Percentiles rank a stretch among this genome's conserved stretches.
phyloP scores from a whole-genome alignment of 176 grass and related monocot species.

The Pontederia crassipes region DNA sequence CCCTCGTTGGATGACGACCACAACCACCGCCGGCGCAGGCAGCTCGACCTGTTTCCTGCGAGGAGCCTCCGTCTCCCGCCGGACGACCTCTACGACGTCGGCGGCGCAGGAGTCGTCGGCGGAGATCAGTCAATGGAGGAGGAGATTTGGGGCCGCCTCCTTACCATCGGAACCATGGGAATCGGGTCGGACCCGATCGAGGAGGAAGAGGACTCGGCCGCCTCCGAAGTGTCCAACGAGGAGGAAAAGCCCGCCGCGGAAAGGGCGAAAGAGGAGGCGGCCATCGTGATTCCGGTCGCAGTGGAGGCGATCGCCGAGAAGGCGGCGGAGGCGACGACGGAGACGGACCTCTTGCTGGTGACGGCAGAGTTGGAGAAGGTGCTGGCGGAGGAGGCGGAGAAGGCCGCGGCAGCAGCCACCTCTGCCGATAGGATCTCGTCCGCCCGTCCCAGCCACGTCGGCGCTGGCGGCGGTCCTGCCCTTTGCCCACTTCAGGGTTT shows the following conservation, averaged over 20 bases:
- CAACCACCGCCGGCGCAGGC: slow-evolving; percentile 31
- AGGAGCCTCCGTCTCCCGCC: slow-evolving; percentile 14
- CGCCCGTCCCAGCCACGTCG: slow-evolving; percentile 61
- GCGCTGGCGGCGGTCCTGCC: slow-evolving; percentile 10
- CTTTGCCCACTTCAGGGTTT: slow-evolving; percentile 78
- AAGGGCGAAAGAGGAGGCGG: slow-evolving; percentile 11
- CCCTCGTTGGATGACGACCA: slow-evolving; percentile 30
- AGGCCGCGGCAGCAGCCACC: slow-evolving; percentile 10
- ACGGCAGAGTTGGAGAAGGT: slow-evolving; percentile 88
- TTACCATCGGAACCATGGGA: slow-evolving; percentile 31
- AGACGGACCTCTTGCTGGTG: slow-evolving; percentile 74
- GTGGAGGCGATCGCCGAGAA: slow-evolving; percentile 77
- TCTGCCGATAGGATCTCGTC: slow-evolving; percentile 30
- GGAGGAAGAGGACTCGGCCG: slow-evolving; percentile 2
- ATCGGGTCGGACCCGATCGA: background rate
- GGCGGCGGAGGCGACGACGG: slow-evolving; percentile 53
- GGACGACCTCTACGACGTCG: slow-evolving; percentile 9
- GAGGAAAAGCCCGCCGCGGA: background rate
- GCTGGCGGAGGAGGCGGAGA: slow-evolving; percentile 37
- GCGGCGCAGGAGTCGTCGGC: background rate
- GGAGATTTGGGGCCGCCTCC: slow-evolving; percentile 23
- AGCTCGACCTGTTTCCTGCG: background rate
- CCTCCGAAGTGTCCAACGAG: no score
- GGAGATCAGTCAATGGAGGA: background rate
- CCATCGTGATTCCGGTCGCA: slow-evolving; percentile 2